A percentile compares a stretch with the other conserved stretches of the same genome.
phyloP scores from a whole-genome alignment of 2,329 filamentous ascomycete genomes.

The Sporothrix mexicana region DNA sequence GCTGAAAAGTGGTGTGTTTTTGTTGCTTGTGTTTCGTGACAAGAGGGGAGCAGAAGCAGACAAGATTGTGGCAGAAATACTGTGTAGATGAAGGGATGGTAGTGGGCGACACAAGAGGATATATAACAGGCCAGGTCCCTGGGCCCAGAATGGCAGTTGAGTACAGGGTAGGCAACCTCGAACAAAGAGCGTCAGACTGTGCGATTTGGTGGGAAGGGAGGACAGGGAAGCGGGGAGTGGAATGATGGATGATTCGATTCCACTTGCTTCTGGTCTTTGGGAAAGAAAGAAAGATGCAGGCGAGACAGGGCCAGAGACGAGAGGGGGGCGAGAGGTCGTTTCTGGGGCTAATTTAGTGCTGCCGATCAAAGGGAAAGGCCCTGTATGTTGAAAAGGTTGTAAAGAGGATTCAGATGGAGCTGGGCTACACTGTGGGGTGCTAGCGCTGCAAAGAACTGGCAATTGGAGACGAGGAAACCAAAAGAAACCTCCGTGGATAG shows the following conservation, averaged over 20 bases:
- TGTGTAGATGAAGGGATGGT: neutral
- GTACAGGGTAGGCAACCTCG: neutral
- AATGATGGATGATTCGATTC: slow-evolving; percentile 31
- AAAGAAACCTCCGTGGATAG: neutral
- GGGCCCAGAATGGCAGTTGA: neutral
- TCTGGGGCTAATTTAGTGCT: slow-evolving; percentile 31
- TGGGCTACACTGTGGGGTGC: slow-evolving; percentile 25
- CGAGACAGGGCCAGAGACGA: slow-evolving; percentile 10
- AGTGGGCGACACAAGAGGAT: slow-evolving; percentile 12
- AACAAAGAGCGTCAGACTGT: slow-evolving; percentile 1
- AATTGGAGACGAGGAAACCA: slow-evolving; percentile 23
- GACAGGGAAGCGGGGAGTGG: slow-evolving; percentile 27
- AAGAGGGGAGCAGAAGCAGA: slow-evolving; percentile 3
- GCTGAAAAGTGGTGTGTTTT: slow-evolving; percentile 24
- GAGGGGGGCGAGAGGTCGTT: slow-evolving; percentile 6
- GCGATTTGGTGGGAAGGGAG: slow-evolving; percentile 4
- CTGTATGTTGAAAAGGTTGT: neutral
- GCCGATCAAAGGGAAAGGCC: slow-evolving; percentile 28
- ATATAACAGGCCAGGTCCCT: slow-evolving; percentile 11
- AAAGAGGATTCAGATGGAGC: neutral
- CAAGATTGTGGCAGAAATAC: slow-evolving; percentile 21
- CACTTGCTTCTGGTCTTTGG: neutral
- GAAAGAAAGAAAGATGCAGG: neutral
- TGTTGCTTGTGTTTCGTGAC: slow-evolving; percentile 16
- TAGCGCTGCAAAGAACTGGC: slow-evolving; percentile 14